A percentile compares a stretch with the other conserved stretches of the same genome.
Evolutionary conservation across 2,329 filamentous ascomycete genomes (phyloP).

Genomic region (Trichoderma brevicompactum): DNA sequence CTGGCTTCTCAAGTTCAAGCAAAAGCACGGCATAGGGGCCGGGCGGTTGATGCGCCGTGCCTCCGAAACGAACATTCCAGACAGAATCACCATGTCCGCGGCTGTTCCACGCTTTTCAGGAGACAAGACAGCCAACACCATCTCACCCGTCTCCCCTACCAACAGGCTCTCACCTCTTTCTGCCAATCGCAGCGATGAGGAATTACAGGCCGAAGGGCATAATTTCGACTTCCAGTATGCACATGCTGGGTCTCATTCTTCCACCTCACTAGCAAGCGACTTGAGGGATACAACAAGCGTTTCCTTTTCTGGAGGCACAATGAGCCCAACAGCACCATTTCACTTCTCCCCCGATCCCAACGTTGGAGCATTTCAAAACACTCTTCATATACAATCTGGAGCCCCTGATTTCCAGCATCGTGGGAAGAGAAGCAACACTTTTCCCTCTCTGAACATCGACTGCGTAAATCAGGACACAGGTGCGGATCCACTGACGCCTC

Average conservation of each 20-base stretch:
- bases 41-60: conserved; percentile 59
- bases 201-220: conserved; percentile 53
- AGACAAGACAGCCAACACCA: conserved; percentile 55
- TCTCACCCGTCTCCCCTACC: conserved; percentile 75
- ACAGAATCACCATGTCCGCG: conserved; percentile 63
- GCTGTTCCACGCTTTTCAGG: conserved; percentile 41
- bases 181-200: conserved; percentile 70
- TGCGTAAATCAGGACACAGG: conserved; percentile 51
- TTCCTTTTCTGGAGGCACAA: conserved; percentile 71
- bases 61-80: conserved; percentile 72
- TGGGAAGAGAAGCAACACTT: conserved; percentile 76
- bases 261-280: conserved; percentile 42
- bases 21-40: conserved; percentile 70
- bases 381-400: conserved; percentile 41
- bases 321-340: conserved; percentile 77
- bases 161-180: conserved; percentile 71
- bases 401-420: conserved; percentile 68
- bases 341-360: conserved; percentile 75
- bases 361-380: conserved; percentile 63
- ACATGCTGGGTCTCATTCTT: conserved; percentile 43
- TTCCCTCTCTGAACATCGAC: conserved; percentile 72
- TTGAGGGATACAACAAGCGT: conserved; percentile 39
- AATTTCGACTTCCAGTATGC: conserved; percentile 43
- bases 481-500: conserved; percentile 55
- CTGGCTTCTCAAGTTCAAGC: conserved; percentile 96